Conservation (phyloP, 192 early-diverging fungal genomes). For the Kickxella alabastrina region DNA sequence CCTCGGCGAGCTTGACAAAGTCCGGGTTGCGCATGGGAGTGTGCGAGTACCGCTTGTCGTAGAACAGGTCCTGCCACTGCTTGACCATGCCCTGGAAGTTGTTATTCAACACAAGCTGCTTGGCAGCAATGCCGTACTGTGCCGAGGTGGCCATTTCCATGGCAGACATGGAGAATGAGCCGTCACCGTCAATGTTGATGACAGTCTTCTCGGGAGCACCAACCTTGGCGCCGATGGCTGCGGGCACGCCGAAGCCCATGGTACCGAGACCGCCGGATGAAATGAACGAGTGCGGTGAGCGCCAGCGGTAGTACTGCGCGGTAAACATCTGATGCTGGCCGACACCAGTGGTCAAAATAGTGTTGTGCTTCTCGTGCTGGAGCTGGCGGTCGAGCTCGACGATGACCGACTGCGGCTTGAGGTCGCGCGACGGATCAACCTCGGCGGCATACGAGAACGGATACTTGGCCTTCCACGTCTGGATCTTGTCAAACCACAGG, state of each 20-base stretch:
- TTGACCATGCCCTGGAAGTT: conserved; percentile 99
- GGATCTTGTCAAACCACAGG: conserved; percentile 81
- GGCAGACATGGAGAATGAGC: conserved; percentile 96
- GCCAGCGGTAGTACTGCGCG: conserved; percentile 92
- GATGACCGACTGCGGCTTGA: conserved; percentile 94
- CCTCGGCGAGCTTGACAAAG: conserved; percentile 96
- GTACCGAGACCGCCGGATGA: conserved; percentile 97
- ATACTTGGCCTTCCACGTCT: conserved; percentile 87
- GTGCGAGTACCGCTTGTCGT: conserved; percentile 92
- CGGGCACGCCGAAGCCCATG: conserved; percentile 96
- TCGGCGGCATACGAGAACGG: conserved; percentile 79
- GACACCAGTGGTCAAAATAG: conserved; percentile 94
- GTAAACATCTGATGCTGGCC: conserved; percentile 99
- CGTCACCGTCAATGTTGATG: conserved; percentile 98
- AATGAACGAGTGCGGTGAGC: conserved; percentile 81
- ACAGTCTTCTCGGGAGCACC: conserved; percentile 91
- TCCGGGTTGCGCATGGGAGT: conserved; percentile 96
- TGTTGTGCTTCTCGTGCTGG: conserved; percentile 79
- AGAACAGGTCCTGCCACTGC: conserved; percentile 95
- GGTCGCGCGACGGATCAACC: conserved; percentile 54
- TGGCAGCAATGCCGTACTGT: conserved; percentile 97
- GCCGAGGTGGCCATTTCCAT: conserved; percentile 97
- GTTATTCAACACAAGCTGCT: conserved; percentile 96
- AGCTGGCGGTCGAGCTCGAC: conserved; percentile 88
- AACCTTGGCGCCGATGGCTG: conserved; percentile 97